Conservation (phyloP, 441 rosid species). For the Populus tomentosa region DNA sequence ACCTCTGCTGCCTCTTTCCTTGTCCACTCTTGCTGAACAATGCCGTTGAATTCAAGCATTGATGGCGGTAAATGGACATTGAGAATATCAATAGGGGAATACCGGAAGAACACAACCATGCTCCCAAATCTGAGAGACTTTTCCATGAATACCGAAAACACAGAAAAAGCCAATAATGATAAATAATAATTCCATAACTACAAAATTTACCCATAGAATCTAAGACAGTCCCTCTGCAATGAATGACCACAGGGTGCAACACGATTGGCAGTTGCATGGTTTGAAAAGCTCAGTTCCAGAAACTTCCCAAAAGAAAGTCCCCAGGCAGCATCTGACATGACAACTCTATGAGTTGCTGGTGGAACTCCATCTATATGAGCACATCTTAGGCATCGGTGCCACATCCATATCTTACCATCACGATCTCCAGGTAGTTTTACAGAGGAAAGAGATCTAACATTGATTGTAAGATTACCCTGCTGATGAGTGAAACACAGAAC, state of each 20-base stretch:
- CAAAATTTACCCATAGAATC: conserved; percentile 77
- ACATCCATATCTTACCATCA: conserved; percentile 98
- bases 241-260: conserved; percentile 98
- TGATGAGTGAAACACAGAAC: conserved; percentile 85
- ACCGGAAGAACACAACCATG: conserved; percentile 95
- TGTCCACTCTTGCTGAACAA: conserved; percentile 64
- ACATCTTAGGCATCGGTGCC: conserved; percentile 96
- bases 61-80: conserved; percentile 74
- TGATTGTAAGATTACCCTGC: conserved; percentile 92
- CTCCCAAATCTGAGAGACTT: conserved; percentile 60
- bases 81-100: conserved; percentile 84
- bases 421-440: conserved; percentile 78
- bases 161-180: neutral
- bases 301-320: conserved; percentile 97
- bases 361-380: conserved; percentile 80
- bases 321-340: conserved; percentile 99
- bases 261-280: conserved; percentile 95
- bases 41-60: conserved; percentile 61
- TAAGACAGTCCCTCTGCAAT: conserved; percentile 90
- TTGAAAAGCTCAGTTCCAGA: conserved; percentile 92
- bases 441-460: conserved; percentile 62
- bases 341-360: conserved; percentile 85
- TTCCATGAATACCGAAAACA: conserved; percentile 15
- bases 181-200: conserved; percentile 3
- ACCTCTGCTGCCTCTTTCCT: conserved; percentile 82